phyloP scores from a whole-genome alignment of 1,139 yeast species.

The Yamadazyma sp. region DNA sequence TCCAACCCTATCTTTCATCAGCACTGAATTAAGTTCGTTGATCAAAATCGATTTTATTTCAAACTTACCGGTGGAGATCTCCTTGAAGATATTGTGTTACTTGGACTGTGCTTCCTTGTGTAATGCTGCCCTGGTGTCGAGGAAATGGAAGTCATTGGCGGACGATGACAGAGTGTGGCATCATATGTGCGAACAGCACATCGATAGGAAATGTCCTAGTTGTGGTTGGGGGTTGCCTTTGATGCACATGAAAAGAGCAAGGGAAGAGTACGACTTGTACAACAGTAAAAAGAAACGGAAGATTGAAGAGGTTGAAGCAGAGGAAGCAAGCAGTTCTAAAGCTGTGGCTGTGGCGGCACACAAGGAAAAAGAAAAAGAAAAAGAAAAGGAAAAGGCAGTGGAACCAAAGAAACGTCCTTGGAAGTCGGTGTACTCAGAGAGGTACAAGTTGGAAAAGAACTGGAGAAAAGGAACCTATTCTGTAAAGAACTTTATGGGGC shows the following conservation, averaged over 20 bases:
- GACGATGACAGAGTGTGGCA: slow-evolving; percentile 98
- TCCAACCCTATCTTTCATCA: slow-evolving; percentile 83
- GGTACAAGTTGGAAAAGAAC: slow-evolving; percentile 86
- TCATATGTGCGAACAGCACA: slow-evolving; percentile 97
- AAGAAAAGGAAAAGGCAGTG: not conserved
- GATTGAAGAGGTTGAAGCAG: slow-evolving; percentile 19
- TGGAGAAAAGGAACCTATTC: slow-evolving; percentile 85
- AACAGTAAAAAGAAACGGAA: slow-evolving; percentile 30
- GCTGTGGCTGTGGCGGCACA: not conserved
- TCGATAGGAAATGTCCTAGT: slow-evolving; percentile 93
- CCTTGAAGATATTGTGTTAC: slow-evolving; percentile 81
- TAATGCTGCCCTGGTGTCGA: slow-evolving; percentile 88
- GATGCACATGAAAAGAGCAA: slow-evolving; percentile 76
- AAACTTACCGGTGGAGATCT: slow-evolving; percentile 80
- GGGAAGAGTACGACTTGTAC: slow-evolving; percentile 41
- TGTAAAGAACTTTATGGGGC: slow-evolving; percentile 73
- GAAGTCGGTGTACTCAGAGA: slow-evolving; percentile 91
- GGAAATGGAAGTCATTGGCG: slow-evolving; percentile 82
- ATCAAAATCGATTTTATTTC: slow-evolving; percentile 87
- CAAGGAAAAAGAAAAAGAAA: no score
- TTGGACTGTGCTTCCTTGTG: slow-evolving; percentile 90
- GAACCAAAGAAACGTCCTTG: slow-evolving; percentile 64
- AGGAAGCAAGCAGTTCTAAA: not conserved
- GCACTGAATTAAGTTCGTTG: slow-evolving; percentile 74
- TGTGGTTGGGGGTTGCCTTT: slow-evolving; percentile 99